phyloP scores from a whole-genome alignment of 495 filamentous ascomycete genomes.

The Podospora sp. region DNA sequence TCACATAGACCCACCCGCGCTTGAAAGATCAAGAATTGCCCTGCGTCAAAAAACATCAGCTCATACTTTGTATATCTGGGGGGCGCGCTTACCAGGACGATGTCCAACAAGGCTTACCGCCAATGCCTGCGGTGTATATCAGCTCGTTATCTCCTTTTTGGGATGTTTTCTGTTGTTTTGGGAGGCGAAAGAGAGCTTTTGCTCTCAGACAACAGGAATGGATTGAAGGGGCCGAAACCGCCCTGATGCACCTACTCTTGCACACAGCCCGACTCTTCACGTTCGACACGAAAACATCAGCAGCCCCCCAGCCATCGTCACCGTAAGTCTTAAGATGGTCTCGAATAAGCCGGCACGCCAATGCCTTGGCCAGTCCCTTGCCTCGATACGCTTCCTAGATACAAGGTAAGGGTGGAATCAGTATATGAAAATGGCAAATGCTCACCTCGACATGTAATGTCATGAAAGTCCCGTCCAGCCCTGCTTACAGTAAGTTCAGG shows the following conservation, averaged over 20 bases:
- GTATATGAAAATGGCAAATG: background rate
- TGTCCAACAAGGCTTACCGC: constrained; percentile 41
- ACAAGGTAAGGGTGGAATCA: background rate
- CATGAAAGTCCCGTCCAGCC: constrained; percentile 39
- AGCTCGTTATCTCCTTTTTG: too few relatives aligned
- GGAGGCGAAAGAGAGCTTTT: too few relatives aligned
- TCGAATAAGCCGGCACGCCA: constrained; percentile 43
- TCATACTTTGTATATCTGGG: background rate
- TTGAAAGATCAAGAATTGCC: constrained; percentile 28
- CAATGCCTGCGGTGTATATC: too few relatives aligned
- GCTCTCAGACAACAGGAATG: too few relatives aligned
- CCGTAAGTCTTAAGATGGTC: constrained; percentile 42
- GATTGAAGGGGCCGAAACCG: too few relatives aligned
- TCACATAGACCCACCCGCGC: constrained; percentile 23
- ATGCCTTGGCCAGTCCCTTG: constrained; percentile 48
- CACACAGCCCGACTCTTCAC: constrained; percentile 45
- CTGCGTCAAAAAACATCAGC: constrained; percentile 15
- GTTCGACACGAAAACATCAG: constrained; percentile 48
- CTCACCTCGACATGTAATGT: constrained; percentile 42
- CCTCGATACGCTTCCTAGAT: constrained; percentile 45
- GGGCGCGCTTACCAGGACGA: constrained; percentile 45
- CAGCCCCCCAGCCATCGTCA: constrained; percentile 44
- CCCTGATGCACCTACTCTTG: too few relatives aligned
- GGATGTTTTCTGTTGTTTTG: too few relatives aligned
- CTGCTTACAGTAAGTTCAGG: constrained; percentile 17